phyloP scores from a whole-genome alignment of 257 asterid genomes.

The Lycium barbarum region DNA sequence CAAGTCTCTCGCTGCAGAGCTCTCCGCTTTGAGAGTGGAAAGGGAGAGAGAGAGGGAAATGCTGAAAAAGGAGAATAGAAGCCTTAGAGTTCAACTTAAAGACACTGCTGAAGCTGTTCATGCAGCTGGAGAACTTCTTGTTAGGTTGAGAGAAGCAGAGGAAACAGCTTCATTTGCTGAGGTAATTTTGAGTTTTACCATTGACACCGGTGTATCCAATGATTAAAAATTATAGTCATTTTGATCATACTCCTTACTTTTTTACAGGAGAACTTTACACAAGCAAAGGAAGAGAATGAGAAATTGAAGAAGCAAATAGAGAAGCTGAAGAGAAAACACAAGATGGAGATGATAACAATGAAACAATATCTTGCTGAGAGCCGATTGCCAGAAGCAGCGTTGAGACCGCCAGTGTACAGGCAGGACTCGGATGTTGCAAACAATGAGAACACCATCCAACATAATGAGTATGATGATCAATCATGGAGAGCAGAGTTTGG shows the following conservation, averaged over 20 bases:
- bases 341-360: conserved; percentile 97
- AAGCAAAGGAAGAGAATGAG: conserved; percentile 77
- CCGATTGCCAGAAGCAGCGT: conserved; percentile 90
- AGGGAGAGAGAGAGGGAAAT: conserved; percentile 81
- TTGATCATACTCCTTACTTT: neutral
- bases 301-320: conserved; percentile 74
- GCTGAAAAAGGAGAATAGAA: conserved; percentile 75
- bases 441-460: conserved; percentile 37
- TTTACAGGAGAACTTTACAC: conserved; percentile 64
- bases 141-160: conserved; percentile 89
- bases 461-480: conserved; percentile 69
- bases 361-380: conserved; percentile 93
- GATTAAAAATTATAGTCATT: neutral
- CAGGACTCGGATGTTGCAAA: conserved; percentile 57
- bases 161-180: conserved; percentile 81
- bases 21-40: conserved; percentile 82
- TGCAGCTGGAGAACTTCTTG: conserved; percentile 96
- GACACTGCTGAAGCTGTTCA: conserved; percentile 99
- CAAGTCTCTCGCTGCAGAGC: conserved; percentile 90
- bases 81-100: conserved; percentile 75
- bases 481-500: conserved; percentile 99
- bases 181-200: conserved; percentile 43
- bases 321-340: conserved; percentile 88
- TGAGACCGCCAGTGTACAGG: conserved; percentile 55
- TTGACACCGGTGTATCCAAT: neutral